Evolutionary conservation across 495 filamentous ascomycete genomes (phyloP), one percentile per base, ranked within the genome.

Genomic region (Aspergillus carlsbadensis): DNA sequence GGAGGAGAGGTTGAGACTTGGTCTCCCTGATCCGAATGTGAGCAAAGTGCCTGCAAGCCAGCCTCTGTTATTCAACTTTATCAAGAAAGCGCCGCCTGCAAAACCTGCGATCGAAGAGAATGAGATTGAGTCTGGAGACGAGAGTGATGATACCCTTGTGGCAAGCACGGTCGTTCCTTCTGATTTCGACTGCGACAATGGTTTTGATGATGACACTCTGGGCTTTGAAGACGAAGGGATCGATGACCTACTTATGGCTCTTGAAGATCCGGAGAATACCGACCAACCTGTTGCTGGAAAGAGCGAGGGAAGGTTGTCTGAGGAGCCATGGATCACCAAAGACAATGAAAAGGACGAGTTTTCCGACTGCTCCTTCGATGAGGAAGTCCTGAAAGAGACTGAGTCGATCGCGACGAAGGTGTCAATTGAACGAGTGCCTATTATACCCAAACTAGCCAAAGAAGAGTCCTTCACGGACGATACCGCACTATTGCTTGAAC

Each of bases 21-120:
- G 77, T 0, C 24, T 79, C 7, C 74, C 78, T 5, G 75, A 82
- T 65, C 75, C 73, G 0, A 61, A 69, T 65, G 70, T 61, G 14
- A 22, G 57, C 18, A 68, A 63, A 47, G 71, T 80, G 29, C 65
- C 78, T 21, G 70, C 77, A 1, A 82, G 79, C 56, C 79, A 81
- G 58, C 72, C 73, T 6, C 60, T 72, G 41, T 68, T 82, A 20
- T 73, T 73, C 18, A 71, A 62, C 17, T 82, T 82, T 48, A 59
- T 79, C 31, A 65, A 58, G 17, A 63, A 63, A 52, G 37, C 36
- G 6, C 15, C 22, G 5, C 21, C 43, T 29, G 24, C 40, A 43
- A 36, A 51, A 15, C 29, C 42, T 21, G 56, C 51, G 55, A 44
- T 31, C 14, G 36, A 35, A 21, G 45, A 42, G 24, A 10, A 50